A percentile compares a stretch with the other conserved stretches of the same genome.
Conservation (phyloP, 2,329 filamentous ascomycete genomes). For the Penicillium sp. region DNA sequence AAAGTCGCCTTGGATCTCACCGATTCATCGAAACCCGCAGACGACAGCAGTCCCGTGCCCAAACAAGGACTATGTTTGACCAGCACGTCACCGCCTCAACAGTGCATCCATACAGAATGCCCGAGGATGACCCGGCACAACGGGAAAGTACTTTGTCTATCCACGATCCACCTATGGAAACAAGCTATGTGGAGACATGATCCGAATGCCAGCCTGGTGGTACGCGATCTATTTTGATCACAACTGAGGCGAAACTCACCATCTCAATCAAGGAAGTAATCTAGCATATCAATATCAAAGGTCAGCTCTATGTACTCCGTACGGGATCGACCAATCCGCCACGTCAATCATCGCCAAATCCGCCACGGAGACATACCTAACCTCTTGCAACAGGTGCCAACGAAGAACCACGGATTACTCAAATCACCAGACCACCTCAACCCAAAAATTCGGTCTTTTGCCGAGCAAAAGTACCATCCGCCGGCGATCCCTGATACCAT, state of each 20-base stretch:
- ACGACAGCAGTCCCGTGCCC: neutral
- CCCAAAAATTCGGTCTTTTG: too few relatives aligned
- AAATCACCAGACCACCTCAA: too few relatives aligned
- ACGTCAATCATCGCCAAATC: too few relatives aligned
- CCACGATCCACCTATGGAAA: neutral
- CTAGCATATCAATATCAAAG: too few relatives aligned
- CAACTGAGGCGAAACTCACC: neutral
- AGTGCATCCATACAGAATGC: neutral
- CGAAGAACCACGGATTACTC: too few relatives aligned
- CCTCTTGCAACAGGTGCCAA: too few relatives aligned
- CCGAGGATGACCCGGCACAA: neutral
- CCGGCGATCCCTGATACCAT: too few relatives aligned
- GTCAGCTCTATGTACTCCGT: neutral
- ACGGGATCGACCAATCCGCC: too few relatives aligned
- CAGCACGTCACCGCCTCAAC: constrained; percentile 1
- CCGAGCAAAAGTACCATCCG: too few relatives aligned
- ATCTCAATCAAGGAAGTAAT: too few relatives aligned
- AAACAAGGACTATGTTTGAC: neutral
- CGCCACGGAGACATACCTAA: too few relatives aligned
- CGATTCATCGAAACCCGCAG: neutral
- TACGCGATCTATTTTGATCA: neutral
- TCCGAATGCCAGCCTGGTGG: neutral
- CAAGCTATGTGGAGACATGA: neutral
- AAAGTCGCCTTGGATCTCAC: constrained; percentile 3
- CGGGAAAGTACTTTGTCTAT: neutral